Evolutionary conservation across 805 yeast species (phyloP), one percentile per base, ranked within the genome.

Genomic region (Blastobotrys chiropterorum): DNA sequence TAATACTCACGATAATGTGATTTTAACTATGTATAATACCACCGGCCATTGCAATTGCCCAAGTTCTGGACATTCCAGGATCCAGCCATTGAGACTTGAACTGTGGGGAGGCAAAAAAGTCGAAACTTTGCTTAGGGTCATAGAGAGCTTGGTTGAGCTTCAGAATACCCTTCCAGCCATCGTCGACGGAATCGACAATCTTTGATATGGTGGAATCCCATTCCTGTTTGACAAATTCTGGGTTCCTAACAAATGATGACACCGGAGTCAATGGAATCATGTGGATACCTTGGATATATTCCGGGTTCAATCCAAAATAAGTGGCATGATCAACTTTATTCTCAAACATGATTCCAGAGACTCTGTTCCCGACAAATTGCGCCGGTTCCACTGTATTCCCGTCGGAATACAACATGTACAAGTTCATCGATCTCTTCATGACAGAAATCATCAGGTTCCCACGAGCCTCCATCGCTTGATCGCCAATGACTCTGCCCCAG

Each of bases 1-100:
- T n/a, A n/a, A n/a, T n/a, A n/a, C n/a, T n/a, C n/a, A n/a, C n/a
- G n/a, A n/a, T n/a, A n/a, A n/a, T n/a, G n/a, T n/a, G n/a, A n/a
- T n/a, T n/a, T n/a, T n/a, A n/a, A n/a, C n/a, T n/a, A n/a, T n/a
- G n/a, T n/a, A n/a, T n/a, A n/a, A n/a, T n/a, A n/a, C n/a, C 59
- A 2, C 64, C 95, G 47, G 86, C 74, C 59, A 78, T 87, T 0
- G 95, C 81, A 55, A 90, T 71, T 13, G 89, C 81, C 95, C 96
- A 90, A 0, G 97, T 84, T 53, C 83, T 71, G 20, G 92, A 82
- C 78, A 89, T 90, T 0, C 97, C 97, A 49, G 80, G 79, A 62
- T 90, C 97, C 48, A 90, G 77, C 57, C 76, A 77, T 3, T 68
- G 62, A 8, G 71, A 70, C 45, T 72, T 63, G 75, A 87, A 88